A percentile compares a stretch with the other conserved stretches of the same genome.
Evolutionary conservation across 2,329 filamentous ascomycete species (phyloP).

Genomic region (Ascocoryne sarcoides): DNA sequence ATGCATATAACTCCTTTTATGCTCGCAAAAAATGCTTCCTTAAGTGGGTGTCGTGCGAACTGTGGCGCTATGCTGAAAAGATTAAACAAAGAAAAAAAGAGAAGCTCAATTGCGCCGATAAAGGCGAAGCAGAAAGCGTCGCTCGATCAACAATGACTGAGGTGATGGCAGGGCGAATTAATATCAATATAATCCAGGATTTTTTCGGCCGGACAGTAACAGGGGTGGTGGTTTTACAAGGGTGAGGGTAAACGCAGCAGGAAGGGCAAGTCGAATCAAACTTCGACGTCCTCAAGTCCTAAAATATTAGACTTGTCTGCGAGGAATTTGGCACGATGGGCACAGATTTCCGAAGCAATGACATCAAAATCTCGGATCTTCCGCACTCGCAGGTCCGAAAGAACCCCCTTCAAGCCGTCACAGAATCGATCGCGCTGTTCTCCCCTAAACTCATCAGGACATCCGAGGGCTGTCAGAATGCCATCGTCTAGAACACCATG

Average conservation of each 20-base stretch:
- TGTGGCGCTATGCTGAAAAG: slow-evolving; percentile 9
- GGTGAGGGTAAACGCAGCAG: slow-evolving; percentile 5
- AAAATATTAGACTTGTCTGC: slow-evolving; percentile 57
- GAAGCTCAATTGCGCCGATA: slow-evolving; percentile 5
- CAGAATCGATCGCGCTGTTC: slow-evolving; percentile 53
- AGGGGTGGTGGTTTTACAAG: slow-evolving; percentile 22
- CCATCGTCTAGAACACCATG: slow-evolving; percentile 52
- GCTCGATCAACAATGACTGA: no score
- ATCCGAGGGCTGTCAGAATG: slow-evolving; percentile 64
- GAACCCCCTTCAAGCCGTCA: slow-evolving; percentile 51
- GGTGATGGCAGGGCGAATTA: slow-evolving; percentile 2
- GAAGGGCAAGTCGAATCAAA: slow-evolving; percentile 15
- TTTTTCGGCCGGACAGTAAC: no score
- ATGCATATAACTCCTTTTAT: slow-evolving; percentile 18
- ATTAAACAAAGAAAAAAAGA: slow-evolving; percentile 6
- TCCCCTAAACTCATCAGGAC: slow-evolving; percentile 52
- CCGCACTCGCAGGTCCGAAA: slow-evolving; percentile 49
- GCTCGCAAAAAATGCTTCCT: slow-evolving; percentile 9
- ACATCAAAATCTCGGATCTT: slow-evolving; percentile 57
- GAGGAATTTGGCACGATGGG: slow-evolving; percentile 56
- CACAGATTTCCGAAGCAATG: slow-evolving; percentile 58
- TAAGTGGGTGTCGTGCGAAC: no score
- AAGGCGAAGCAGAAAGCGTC: no score
- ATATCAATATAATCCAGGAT: no score
- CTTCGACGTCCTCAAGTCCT: slow-evolving; percentile 37